Percentiles rank a stretch among this genome's conserved stretches.
These are phyloP conservation scores for Xylaria intraflava DNA, from an alignment of 495 filamentous ascomycete genomes.

Conservation along the genomic window DNA sequence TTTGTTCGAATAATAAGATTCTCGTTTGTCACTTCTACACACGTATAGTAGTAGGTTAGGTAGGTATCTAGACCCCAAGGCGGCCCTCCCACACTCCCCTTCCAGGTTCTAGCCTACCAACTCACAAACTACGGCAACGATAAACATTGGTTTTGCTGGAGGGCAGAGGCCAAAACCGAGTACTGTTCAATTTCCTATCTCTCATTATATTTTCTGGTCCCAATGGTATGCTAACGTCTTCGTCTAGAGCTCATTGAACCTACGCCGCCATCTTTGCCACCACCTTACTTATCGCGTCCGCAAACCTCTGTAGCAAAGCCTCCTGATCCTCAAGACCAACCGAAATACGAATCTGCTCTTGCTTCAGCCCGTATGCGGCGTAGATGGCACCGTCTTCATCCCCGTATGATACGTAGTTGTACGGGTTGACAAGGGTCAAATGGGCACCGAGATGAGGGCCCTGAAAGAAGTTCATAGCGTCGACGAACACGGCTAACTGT, in stretches of 20 bases:
- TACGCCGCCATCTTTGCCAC: background rate
- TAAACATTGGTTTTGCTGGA: no score
- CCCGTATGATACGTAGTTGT: conserved; percentile 29
- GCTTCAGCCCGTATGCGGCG: conserved; percentile 23
- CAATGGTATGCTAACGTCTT: background rate
- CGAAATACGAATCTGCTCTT: conserved; percentile 32
- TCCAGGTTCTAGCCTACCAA: no score
- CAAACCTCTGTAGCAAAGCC: conserved; percentile 28
- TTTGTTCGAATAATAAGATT: no score
- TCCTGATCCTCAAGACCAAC: conserved; percentile 37
- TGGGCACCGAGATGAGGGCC: conserved; percentile 46
- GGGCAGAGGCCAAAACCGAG: no score
- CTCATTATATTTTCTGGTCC: no score
- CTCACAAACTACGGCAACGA: no score
- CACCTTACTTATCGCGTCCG: conserved; percentile 21
- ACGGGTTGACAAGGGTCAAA: conserved; percentile 37
- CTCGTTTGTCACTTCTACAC: no score
- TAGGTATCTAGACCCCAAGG: no score
- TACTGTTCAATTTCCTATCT: no score
- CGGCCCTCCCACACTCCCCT: no score
- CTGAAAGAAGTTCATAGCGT: conserved; percentile 34
- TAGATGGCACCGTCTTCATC: conserved; percentile 17
- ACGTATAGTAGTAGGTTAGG: no score
- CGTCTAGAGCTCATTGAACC: background rate
- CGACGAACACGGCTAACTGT: conserved; percentile 32